Conservation (phyloP, 768 basidiomycete genomes). For the Tricholoma terreum region DNA sequence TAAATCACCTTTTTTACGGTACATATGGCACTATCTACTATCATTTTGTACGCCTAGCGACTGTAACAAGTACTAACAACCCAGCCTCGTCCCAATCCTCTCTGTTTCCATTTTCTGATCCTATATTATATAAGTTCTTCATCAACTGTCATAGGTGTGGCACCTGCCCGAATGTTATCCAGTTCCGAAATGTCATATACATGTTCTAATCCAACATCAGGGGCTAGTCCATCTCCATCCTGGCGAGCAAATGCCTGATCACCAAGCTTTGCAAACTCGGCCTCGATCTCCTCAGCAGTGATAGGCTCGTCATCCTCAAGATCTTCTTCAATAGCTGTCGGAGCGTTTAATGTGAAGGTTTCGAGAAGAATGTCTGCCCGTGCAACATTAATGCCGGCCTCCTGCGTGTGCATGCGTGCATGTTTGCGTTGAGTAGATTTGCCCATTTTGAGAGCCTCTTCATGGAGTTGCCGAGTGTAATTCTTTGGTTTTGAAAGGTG, state of each 20-base stretch:
- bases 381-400: slow-evolving; percentile 13
- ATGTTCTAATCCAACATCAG: background rate
- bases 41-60: background rate
- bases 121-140: background rate
- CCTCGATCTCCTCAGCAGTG: background rate
- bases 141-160: background rate
- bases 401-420: slow-evolving; percentile 19
- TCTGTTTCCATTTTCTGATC: background rate
- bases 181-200: background rate
- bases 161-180: background rate
- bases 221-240: background rate
- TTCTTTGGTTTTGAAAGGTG: slow-evolving; percentile 6
- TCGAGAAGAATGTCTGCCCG: background rate
- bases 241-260: background rate
- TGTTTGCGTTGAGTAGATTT: slow-evolving; percentile 13
- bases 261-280: background rate
- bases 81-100: background rate
- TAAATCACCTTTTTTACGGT: background rate
- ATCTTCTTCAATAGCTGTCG: background rate
- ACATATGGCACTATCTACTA: background rate
- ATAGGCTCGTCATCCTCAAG: background rate
- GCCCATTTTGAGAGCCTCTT: background rate
- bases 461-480: slow-evolving; percentile 7
- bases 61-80: background rate
- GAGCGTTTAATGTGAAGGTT: background rate